phyloP scores from a whole-genome alignment of 768 basidiomycete species.

The Leccinellum rugosiceps region DNA sequence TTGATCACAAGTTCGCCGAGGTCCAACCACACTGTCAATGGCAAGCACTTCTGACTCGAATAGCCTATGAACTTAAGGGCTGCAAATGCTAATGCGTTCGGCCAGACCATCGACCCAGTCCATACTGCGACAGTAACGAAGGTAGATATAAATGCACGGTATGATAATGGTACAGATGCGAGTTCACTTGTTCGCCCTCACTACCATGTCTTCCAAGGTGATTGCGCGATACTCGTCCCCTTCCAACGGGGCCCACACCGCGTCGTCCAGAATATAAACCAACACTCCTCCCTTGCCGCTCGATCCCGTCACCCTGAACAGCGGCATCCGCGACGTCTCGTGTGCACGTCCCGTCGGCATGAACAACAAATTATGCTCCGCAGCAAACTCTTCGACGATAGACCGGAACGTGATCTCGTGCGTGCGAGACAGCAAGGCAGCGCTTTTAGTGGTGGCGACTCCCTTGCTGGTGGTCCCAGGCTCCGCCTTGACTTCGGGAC shows the following conservation, averaged over 20 bases:
- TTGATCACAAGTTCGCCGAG: no score
- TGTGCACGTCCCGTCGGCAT: constrained; percentile 85
- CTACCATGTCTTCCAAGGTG: constrained; percentile 84
- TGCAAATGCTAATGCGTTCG: no score
- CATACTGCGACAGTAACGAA: neutral
- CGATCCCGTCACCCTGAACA: constrained; percentile 79
- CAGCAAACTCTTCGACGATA: constrained; percentile 88
- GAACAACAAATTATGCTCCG: constrained; percentile 83
- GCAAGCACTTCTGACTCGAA: no score
- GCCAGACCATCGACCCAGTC: no score
- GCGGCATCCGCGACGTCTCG: constrained; percentile 80
- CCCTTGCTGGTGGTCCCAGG: constrained; percentile 29
- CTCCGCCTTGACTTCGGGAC: constrained; percentile 63
- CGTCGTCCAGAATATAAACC: constrained; percentile 90
- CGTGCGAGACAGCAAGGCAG: constrained; percentile 44
- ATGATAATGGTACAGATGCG: neutral
- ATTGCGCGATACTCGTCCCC: constrained; percentile 72
- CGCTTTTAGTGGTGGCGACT: constrained; percentile 34
- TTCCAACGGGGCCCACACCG: constrained; percentile 79
- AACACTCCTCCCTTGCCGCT: constrained; percentile 86
- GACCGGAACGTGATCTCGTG: constrained; percentile 91
- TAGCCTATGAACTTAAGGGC: no score
- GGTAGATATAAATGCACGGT: neutral
- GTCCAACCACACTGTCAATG: no score
- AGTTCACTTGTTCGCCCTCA: constrained; percentile 44